Evolutionary conservation across 75 land plant species (phyloP).

Genomic region (Pseudotsuga menziesii): DNA sequence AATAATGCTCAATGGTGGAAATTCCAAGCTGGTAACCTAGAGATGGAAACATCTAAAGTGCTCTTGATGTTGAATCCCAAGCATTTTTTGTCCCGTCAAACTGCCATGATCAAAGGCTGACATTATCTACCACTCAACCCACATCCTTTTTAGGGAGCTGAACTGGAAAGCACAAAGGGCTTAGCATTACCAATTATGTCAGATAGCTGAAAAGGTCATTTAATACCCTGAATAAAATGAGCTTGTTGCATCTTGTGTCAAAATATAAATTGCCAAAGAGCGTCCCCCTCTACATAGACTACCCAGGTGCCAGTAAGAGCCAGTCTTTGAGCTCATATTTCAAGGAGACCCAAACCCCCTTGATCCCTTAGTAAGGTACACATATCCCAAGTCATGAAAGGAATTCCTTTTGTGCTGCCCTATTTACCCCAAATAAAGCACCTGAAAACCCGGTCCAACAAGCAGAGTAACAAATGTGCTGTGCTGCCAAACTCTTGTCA

Average conservation of each 20-base stretch:
- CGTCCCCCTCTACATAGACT: not conserved
- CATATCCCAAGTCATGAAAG: not conserved
- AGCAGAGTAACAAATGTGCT: not conserved
- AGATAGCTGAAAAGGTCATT: not conserved
- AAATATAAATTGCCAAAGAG: not conserved
- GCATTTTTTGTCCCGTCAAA: not conserved
- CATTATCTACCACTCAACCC: not conserved
- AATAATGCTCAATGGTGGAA: not conserved
- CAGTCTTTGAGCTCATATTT: not conserved
- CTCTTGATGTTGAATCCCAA: not conserved
- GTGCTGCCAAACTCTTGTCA: not conserved
- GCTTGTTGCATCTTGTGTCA: not conserved
- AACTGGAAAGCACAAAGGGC: not conserved
- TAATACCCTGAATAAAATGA: not conserved
- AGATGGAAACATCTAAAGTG: not conserved
- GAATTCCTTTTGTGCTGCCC: not conserved
- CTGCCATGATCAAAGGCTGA: not conserved
- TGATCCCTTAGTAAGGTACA: not conserved
- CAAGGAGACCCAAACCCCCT: not conserved
- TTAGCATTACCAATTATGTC: not conserved
- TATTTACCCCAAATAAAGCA: not conserved
- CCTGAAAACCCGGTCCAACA: not conserved
- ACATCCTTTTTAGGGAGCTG: not conserved
- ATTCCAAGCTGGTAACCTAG: not conserved
- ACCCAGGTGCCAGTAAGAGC: not conserved